Conservation (phyloP, 2,329 filamentous ascomycete species). For the Xylariaceae sp. region DNA sequence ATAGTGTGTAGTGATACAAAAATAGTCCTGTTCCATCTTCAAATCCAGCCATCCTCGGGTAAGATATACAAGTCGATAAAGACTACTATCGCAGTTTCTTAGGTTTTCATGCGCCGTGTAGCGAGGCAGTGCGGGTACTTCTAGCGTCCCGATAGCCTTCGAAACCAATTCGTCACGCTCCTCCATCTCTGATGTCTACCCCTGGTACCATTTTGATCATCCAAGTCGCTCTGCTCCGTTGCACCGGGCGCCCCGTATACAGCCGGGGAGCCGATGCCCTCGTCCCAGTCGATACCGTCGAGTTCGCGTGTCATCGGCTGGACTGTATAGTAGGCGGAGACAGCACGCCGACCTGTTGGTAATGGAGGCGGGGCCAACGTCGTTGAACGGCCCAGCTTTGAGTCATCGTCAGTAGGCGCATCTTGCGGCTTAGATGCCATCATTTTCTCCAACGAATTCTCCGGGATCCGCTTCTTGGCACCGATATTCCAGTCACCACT, state of each 20-base stretch:
- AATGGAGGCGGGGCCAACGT: slow-evolving; percentile 14
- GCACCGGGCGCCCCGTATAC: background rate
- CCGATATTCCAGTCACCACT: slow-evolving; percentile 25
- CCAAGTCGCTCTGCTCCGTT: background rate
- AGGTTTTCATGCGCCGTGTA: no score
- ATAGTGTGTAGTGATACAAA: no score
- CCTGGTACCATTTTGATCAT: slow-evolving; percentile 1
- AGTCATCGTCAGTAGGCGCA: slow-evolving; percentile 1
- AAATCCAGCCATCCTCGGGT: no score
- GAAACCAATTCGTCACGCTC: slow-evolving; percentile 29
- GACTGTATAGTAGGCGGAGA: slow-evolving; percentile 19
- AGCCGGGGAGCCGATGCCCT: background rate
- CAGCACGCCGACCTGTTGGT: slow-evolving; percentile 12
- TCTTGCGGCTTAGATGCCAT: slow-evolving; percentile 4
- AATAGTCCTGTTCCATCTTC: no score
- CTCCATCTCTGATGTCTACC: slow-evolving; percentile 23
- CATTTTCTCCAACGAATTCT: slow-evolving; percentile 15
- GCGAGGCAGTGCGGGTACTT: slow-evolving; percentile 5
- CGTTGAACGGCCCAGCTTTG: slow-evolving; percentile 4
- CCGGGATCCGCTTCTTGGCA: slow-evolving; percentile 12
- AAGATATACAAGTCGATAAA: no score
- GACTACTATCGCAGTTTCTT: no score
- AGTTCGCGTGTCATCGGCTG: slow-evolving; percentile 4
- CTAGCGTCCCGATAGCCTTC: slow-evolving; percentile 28
- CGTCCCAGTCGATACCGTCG: background rate